Evolutionary conservation across 2,329 filamentous ascomycete genomes (phyloP), one percentile per base, ranked within the genome.

Genomic region (Trichoderma endophyticum): DNA sequence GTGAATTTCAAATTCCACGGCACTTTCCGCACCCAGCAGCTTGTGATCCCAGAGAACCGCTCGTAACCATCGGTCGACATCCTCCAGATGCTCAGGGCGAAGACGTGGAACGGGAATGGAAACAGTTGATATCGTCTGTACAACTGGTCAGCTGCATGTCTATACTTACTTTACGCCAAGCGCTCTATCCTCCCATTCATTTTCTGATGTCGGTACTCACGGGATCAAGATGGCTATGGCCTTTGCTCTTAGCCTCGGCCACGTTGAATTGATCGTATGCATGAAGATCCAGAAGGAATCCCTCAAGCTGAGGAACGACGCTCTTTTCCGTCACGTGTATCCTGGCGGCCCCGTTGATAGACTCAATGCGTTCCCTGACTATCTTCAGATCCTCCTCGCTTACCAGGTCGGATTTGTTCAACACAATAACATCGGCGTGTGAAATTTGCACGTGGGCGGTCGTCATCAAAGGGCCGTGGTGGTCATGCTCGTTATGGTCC

Each of bases 401-500:
- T 4, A 98, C 94, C 4, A 98, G 85, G 79, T 99, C 96, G 3
- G 91, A 87, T 81, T 99, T 99, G 83, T 99, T 99, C 76, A 99
- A 89, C 51, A 99, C 89, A 59, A 99, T 88, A 9, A 98, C 94
- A 82, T 99, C 96, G 7, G 96, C 96, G 78, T 99, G 95, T 1
- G 94, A 98, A 73, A 99, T 97, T 78, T 99, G 96, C 62, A 98
- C 87, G 81, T 99, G 96, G 0, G 96, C 96, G 3, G 93, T 97
- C 0, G 95, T 98, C 81, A 98, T 88, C 9, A 94, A 83, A 0
- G 92, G 91, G 0, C 91, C 91, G 62, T 86, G 83, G 57, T 84
- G 80, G 32, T 89, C 83, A 73, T 84, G 81, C 26, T 88, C 83
- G 9, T 86, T 84, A 26, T 88, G 83, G 1, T 85, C 84, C 18